Base-by-base conservation (phyloP, 805 yeast species). In the Zygosaccharomyces bisporus region DNA sequence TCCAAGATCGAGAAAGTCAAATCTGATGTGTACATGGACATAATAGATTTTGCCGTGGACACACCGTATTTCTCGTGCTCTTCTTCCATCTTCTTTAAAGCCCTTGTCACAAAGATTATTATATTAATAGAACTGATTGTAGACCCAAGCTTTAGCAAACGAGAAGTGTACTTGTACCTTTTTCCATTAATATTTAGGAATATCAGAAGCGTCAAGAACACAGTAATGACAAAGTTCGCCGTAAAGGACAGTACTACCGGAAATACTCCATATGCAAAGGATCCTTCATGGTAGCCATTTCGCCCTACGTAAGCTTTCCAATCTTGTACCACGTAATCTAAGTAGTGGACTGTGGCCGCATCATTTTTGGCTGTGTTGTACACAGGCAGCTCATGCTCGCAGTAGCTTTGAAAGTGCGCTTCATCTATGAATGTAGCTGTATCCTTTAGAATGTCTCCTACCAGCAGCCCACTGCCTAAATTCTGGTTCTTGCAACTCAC, bases 121-220 rank as follows among this genome's bases (percentile, higher is more conserved):
- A 85, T 67, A 57, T 81, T 83, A 0, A 75, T 66, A 1, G 84
- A 71, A 1, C 83, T 75, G 8, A 81, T 47, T 0, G 72, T 40
- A 1, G 83, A 73, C 1, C 84, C 78, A 0, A 69, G 14, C 39
- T 60, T 60, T 18, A 61, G 41, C 10, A 56, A 16, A 13, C 54
- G 43, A 2, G 65, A 51, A 3, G 62, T 55, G 44, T 54, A 72
- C 41, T 68, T 52, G 8, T 86, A 72, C 1, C 87, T 84, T 53
- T 75, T 79, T 43, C 78, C 77, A 8, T 83, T 77, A 41, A 80
- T 79, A 56, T 80, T 81, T 6, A 88, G 76, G 49, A 81, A 73
- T 12, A 82, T 78, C 41, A 83, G 73, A 7, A 85, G 63, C 0
- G 89, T 80, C 18, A 81, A 65, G 50, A 78, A 79, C 62, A 81